A percentile compares a stretch with the other conserved stretches of the same genome.
phyloP scores from a whole-genome alignment of 768 basidiomycete species.

The Leccinum subgranulosum region DNA sequence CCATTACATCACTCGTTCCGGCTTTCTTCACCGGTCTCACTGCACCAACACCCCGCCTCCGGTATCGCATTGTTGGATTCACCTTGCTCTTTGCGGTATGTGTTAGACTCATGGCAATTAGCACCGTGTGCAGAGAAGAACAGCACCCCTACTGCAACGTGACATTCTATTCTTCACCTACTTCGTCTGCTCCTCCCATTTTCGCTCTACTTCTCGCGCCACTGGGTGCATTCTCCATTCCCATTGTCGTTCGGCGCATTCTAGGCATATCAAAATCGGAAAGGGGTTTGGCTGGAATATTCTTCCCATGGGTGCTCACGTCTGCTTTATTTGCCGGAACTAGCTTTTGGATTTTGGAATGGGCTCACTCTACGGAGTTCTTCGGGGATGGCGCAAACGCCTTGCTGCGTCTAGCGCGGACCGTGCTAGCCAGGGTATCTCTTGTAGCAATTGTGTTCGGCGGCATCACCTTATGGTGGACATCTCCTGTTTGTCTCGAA shows the following conservation, averaged over 20 bases:
- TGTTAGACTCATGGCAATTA: conserved; percentile 71
- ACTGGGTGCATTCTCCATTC: conserved; percentile 53
- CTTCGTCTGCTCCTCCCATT: conserved; percentile 61
- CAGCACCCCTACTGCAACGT: conserved; percentile 87
- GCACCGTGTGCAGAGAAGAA: conserved; percentile 93
- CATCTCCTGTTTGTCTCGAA: conserved; percentile 71
- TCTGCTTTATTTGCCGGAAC: conserved; percentile 58
- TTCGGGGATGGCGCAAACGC: conserved; percentile 41
- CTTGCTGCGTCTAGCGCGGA: conserved; percentile 50
- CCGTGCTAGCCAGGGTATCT: conserved; percentile 57
- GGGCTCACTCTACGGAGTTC: conserved; percentile 56
- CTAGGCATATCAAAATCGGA: conserved; percentile 70
- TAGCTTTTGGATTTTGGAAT: conserved; percentile 80
- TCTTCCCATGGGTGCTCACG: conserved; percentile 57
- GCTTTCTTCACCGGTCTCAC: conserved; percentile 58
- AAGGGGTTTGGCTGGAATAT: conserved; percentile 63
- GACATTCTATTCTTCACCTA: conserved; percentile 81
- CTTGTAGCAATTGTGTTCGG: conserved; percentile 47
- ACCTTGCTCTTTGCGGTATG: conserved; percentile 61
- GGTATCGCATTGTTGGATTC: conserved; percentile 73
- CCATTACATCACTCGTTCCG: conserved; percentile 61
- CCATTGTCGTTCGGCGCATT: conserved; percentile 52
- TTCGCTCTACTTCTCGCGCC: conserved; percentile 57
- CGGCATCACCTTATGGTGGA: conserved; percentile 66
- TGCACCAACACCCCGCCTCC: conserved; percentile 67